Conservation (phyloP, 139 green algal genomes). For the Tetradesmus lagerheimii region DNA sequence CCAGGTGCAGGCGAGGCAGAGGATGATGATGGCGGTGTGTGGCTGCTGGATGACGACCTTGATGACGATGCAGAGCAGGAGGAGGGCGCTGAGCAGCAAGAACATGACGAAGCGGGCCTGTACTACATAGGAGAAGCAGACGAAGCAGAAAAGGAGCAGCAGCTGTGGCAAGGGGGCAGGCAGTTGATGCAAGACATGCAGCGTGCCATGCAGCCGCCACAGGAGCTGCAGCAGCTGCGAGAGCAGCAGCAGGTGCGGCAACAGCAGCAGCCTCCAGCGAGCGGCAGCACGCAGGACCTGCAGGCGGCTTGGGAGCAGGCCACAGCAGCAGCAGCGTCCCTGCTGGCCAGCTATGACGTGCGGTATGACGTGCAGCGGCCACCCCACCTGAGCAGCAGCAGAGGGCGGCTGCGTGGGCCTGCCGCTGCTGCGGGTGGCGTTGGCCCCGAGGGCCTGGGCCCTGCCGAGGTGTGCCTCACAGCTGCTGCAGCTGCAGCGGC, state of each 20-base stretch:
- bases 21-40: not conserved
- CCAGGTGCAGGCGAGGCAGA: not conserved
- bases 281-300: constrained; percentile 23
- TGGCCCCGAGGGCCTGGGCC: not conserved
- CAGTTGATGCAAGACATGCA: not conserved
- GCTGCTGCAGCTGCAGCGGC: constrained; percentile 7
- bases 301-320: constrained; percentile 14
- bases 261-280: not conserved
- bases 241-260: not conserved
- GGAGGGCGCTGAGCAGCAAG: no score
- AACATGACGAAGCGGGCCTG: not conserved
- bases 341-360: constrained; percentile 35
- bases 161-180: not conserved
- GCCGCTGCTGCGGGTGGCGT: not conserved
- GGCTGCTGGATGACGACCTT: not conserved
- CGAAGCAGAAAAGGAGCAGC: not conserved
- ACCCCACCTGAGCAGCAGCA: constrained; percentile 11
- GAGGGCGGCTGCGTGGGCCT: not conserved
- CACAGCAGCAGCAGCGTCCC: not conserved
- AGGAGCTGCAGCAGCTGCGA: not conserved
- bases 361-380: constrained; percentile 17
- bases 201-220: not conserved
- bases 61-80: not conserved
- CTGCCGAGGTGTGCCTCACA: constrained; percentile 9
- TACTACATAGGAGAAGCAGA: not conserved